Conservation (phyloP, 306 rosid species). For the Benincasa hispida region DNA sequence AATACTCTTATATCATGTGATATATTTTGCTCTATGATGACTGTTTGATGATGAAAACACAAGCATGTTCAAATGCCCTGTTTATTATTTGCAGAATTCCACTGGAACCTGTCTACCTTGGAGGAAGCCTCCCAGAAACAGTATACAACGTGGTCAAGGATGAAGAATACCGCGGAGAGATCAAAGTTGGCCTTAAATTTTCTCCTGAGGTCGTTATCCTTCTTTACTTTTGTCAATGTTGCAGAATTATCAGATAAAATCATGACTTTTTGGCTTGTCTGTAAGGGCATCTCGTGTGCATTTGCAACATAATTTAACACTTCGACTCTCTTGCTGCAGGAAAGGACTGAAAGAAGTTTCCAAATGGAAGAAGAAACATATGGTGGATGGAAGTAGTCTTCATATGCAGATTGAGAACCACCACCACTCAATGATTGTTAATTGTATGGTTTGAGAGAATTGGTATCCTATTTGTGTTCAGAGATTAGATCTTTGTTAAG, state of each 20-base stretch:
- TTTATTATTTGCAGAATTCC: slow-evolving; percentile 33
- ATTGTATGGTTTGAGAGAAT: not conserved
- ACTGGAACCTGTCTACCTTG: slow-evolving; percentile 29
- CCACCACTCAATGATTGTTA: not conserved
- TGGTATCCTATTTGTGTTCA: not conserved
- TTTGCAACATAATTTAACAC: not conserved
- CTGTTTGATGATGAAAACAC: not conserved
- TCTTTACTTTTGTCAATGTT: not conserved
- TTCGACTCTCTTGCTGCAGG: not conserved
- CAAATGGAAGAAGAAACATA: slow-evolving; percentile 19
- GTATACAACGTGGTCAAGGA: slow-evolving; percentile 53
- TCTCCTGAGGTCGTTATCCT: slow-evolving; percentile 14
- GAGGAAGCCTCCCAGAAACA: slow-evolving; percentile 39
- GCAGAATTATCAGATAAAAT: not conserved
- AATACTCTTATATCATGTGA: not conserved
- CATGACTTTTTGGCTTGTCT: not conserved
- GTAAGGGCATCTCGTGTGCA: not conserved
- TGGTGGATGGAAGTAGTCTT: slow-evolving; percentile 70
- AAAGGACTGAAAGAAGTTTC: not conserved
- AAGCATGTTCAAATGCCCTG: not conserved
- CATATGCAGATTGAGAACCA: not conserved
- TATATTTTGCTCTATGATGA: not conserved
- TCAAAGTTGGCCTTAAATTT: slow-evolving; percentile 43
- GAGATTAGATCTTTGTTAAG: not conserved
- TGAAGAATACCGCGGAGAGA: slow-evolving; percentile 38